Percentiles rank a stretch among this genome's conserved stretches.
These are phyloP conservation scores for Pichia sp. DNA, from an alignment of 1,139 yeast species.

Conservation along the genomic window DNA sequence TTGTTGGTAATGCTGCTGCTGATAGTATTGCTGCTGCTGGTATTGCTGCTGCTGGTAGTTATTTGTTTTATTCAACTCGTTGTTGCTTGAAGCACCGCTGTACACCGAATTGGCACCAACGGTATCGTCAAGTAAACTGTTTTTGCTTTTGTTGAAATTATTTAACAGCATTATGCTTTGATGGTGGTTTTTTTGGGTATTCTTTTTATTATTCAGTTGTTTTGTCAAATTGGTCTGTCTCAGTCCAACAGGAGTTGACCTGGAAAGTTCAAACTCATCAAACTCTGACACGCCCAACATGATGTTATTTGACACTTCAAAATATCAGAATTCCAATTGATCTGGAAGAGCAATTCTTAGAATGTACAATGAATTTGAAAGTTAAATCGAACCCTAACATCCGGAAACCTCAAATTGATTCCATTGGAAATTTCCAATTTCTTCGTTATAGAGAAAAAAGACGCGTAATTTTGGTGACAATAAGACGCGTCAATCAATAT, in stretches of 20 bases:
- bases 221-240: slow-evolving; percentile 17
- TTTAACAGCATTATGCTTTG: slow-evolving; percentile 8
- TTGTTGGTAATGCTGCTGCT: neutral
- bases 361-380: no score
- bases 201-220: slow-evolving; percentile 7
- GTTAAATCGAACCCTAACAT: no score
- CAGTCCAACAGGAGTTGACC: slow-evolving; percentile 16
- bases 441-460: no score
- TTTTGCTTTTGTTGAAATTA: slow-evolving; percentile 6
- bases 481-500: no score
- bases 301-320: no score
- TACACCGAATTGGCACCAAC: slow-evolving; percentile 1
- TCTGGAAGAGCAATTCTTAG: no score
- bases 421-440: no score
- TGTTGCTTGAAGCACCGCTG: slow-evolving; percentile 6
- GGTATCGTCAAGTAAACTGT: slow-evolving; percentile 5
- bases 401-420: no score
- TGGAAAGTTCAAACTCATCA: slow-evolving; percentile 6
- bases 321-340: no score
- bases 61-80: neutral
- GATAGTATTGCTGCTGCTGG: neutral
- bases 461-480: no score
- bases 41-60: neutral
- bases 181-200: no score
- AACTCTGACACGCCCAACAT: no score